Evolutionary conservation across 208 protist species (phyloP), one percentile per base, ranked within the genome.

Genomic region (Trypanosoma mega): DNA sequence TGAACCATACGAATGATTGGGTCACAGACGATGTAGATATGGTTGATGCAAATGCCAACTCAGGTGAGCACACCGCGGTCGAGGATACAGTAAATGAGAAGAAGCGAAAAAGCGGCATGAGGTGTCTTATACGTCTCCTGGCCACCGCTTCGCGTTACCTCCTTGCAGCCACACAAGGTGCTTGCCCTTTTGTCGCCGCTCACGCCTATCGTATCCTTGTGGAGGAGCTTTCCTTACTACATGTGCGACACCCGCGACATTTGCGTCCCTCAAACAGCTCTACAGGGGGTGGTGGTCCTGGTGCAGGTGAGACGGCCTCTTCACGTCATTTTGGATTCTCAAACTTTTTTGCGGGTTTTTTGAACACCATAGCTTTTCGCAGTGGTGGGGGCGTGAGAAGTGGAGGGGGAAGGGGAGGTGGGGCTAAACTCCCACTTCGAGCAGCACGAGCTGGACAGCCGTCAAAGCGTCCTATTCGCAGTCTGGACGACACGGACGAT

Each of bases 211-310:
- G 77, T 29, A 72, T 87, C 3, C 57, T 86, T 8, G 39, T 78
- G n/a, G 81, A 91, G 44, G 78, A 86, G 59, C 74, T 87, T 41
- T 69, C 62, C 31, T 76, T 85, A 27, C 65, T 91, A 41, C 59
- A 69, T 29, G 69, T 82, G 55, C 68, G 20, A 20, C 29, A 29
- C 12, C 21, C 55, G 5, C 34, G 34, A 37, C 46, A 44, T 53
- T 61, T 39, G 16, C 33, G 20, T 24, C 9, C 31, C 20, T 14
- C 23, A 8, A 23, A 33, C 27, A 27, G 29, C 55, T 43, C 30
- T 30, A 18, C 53, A 21, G 21, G 44, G n/a, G 63, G 20, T n/a
- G n/a, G n/a, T n/a, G n/a, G n/a, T n/a, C n/a, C n/a, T 26, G 27
- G 39, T 33, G 50, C 16, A 0, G 24, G 43, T 48, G 24, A 16